These are phyloP conservation scores for Mucor piriformis DNA, from an alignment of 371 early-diverging fungal species.

Conservation along the genomic window DNA sequence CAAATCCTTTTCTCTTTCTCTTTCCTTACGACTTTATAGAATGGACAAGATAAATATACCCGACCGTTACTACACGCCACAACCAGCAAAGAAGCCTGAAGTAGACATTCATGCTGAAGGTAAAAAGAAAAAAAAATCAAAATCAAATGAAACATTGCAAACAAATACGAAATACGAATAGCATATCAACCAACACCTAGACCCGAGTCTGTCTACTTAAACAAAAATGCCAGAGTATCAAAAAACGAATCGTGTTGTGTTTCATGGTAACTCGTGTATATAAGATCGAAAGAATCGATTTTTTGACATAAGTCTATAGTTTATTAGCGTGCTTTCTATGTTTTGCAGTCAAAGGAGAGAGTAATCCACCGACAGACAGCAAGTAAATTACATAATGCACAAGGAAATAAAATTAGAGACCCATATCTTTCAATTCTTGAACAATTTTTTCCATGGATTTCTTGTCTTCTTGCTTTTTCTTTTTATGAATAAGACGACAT, in stretches of 20 bases:
- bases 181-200: constrained; percentile 16
- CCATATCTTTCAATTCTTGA: constrained; percentile 12
- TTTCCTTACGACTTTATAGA: no score
- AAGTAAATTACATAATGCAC: no score
- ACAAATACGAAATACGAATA: not conserved
- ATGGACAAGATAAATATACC: not conserved
- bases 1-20: no score
- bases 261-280: constrained; percentile 10
- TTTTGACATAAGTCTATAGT: not conserved
- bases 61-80: constrained; percentile 19
- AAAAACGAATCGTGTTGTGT: constrained; percentile 14
- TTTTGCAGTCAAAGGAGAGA: constrained; percentile 17
- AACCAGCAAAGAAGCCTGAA: not conserved
- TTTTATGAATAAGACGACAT: constrained; percentile 14
- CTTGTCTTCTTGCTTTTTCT: constrained; percentile 5
- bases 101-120: not conserved
- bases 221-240: constrained; percentile 3
- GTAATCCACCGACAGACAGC: not conserved
- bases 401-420: not conserved
- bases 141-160: not conserved
- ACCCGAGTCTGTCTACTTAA: constrained; percentile 15
- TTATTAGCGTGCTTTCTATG: constrained; percentile 16
- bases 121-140: not conserved
- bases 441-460: constrained; percentile 9
- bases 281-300: not conserved